Percentiles rank a stretch among this genome's conserved stretches.
Conservation (phyloP, 805 yeast species). For the Candida germanica region DNA sequence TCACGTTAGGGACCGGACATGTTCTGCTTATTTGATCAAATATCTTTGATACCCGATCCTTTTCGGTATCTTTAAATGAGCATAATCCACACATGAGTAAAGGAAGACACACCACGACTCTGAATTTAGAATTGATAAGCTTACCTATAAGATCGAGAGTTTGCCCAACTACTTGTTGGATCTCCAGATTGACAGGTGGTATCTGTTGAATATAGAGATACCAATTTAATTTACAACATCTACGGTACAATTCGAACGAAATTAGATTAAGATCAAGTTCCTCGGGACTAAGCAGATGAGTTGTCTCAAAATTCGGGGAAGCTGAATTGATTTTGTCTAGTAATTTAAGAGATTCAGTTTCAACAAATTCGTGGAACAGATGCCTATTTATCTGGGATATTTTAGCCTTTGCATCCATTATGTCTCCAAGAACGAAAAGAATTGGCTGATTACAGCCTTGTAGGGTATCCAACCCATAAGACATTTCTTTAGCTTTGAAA, state of each 20-base stretch:
- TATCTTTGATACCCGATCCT: constrained; percentile 15
- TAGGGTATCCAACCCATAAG: constrained; percentile 21
- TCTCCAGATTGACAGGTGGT: neutral
- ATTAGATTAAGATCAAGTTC: constrained; percentile 1
- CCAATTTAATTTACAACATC: constrained; percentile 3
- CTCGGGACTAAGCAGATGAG: neutral
- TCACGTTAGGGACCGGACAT: constrained; percentile 17
- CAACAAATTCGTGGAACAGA: constrained; percentile 1
- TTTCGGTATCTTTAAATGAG: constrained; percentile 17
- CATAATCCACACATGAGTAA: constrained; percentile 22
- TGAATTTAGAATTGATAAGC: constrained; percentile 5
- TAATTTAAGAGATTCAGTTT: neutral
- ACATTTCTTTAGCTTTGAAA: constrained; percentile 9
- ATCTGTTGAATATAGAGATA: constrained; percentile 1
- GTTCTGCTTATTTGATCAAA: constrained; percentile 11
- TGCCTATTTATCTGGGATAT: neutral
- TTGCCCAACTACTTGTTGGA: constrained; percentile 2
- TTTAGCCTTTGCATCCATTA: constrained; percentile 3
- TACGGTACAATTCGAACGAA: constrained; percentile 1
- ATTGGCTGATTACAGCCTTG: constrained; percentile 21
- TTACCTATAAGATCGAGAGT: neutral
- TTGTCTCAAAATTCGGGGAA: neutral
- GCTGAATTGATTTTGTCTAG: neutral
- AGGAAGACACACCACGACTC: constrained; percentile 13
- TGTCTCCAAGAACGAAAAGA: constrained; percentile 18